A percentile compares a stretch with the other conserved stretches of the same genome.
Evolutionary conservation across 495 filamentous ascomycete genomes (phyloP).

Genomic region (Peziza echinospora): DNA sequence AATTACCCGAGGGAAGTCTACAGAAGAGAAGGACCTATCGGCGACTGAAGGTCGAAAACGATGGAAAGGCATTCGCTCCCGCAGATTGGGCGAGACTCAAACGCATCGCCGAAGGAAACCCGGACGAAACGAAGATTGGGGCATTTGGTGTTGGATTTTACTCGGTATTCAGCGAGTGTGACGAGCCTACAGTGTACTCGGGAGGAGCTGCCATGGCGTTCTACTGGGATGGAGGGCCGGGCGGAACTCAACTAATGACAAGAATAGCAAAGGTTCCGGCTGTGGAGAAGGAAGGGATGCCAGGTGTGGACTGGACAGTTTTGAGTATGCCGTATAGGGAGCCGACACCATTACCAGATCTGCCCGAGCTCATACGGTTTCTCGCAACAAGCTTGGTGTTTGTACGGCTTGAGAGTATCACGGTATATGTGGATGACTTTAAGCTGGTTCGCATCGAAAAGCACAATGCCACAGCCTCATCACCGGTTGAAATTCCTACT

Average conservation of each 20-base stretch:
- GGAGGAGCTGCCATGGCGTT: constrained; percentile 40
- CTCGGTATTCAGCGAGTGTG: constrained; percentile 92
- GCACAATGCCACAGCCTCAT: neutral
- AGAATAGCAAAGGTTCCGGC: no score
- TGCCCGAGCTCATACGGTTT: constrained; percentile 74
- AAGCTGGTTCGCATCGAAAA: constrained; percentile 56
- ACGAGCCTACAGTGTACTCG: constrained; percentile 87
- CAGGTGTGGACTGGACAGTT: constrained; percentile 51
- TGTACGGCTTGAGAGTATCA: constrained; percentile 66
- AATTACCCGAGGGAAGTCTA: no score
- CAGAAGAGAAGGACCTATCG: neutral
- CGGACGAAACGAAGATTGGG: constrained; percentile 95
- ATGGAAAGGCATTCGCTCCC: constrained; percentile 62
- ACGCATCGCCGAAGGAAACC: constrained; percentile 93
- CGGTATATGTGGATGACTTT: constrained; percentile 76
- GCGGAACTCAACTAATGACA: constrained; percentile 81
- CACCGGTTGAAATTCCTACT: neutral
- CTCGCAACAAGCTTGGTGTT: constrained; percentile 89
- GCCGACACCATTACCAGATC: constrained; percentile 58
- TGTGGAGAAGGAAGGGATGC: constrained; percentile 25
- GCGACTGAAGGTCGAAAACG: constrained; percentile 67
- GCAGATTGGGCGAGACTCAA: constrained; percentile 88
- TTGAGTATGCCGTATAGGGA: constrained; percentile 89
- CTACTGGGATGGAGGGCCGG: constrained; percentile 17
- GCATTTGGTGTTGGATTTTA: constrained; percentile 98